phyloP scores from a whole-genome alignment of 2,329 filamentous ascomycete genomes.

The Xylaria sp. region DNA sequence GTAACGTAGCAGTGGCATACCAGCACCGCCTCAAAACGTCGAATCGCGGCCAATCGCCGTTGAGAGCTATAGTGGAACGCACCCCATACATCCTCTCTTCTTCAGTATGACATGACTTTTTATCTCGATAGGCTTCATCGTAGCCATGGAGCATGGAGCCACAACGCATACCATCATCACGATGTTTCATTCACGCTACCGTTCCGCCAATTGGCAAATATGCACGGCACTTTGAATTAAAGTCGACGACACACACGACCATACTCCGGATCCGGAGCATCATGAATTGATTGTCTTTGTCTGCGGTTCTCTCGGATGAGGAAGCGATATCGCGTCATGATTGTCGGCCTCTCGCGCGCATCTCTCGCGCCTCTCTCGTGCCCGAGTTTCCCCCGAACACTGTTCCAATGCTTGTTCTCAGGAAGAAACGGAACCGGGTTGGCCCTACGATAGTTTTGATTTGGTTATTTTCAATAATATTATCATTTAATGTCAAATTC shows the following conservation, averaged over 20 bases:
- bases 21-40: constrained; percentile 36
- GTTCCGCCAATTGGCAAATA: constrained; percentile 2
- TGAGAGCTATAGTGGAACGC: constrained; percentile 10
- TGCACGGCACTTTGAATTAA: constrained; percentile 6
- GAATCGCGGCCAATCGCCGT: constrained; percentile 32
- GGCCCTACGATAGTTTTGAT: background rate
- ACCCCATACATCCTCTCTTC: constrained; percentile 11
- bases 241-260: constrained; percentile 2
- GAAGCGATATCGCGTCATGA: background rate
- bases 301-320: background rate
- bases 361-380: constrained; percentile 7
- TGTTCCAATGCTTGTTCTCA: background rate
- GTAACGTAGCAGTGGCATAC: constrained; percentile 38
- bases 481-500: background rate
- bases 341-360: constrained; percentile 11
- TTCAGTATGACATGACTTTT: background rate
- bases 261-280: constrained; percentile 2
- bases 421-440: constrained; percentile 11
- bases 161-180: constrained; percentile 16
- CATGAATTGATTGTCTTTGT: background rate
- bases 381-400: constrained; percentile 29
- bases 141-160: constrained; percentile 15
- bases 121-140: constrained; percentile 8
- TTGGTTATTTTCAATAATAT: background rate
- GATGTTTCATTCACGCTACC: constrained; percentile 23